Evolutionary conservation across 164 flowering plant genomes (phyloP).

Genomic region (Litsea cubeba): DNA sequence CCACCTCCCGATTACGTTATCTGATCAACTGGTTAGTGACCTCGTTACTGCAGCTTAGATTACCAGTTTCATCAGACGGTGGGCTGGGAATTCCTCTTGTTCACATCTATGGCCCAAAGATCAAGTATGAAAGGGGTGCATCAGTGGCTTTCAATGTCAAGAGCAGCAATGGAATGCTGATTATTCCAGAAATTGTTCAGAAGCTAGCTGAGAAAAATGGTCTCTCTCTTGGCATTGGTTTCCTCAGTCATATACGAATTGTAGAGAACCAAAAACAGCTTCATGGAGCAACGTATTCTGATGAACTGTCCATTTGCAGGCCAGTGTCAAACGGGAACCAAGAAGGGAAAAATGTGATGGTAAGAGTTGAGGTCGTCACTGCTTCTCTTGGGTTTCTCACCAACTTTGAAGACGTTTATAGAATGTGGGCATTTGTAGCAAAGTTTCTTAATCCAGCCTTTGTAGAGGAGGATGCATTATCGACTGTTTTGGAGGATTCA

Average conservation of each 20-base stretch:
- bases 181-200: constrained; percentile 59
- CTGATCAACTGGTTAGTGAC: constrained; percentile 79
- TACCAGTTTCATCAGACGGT: constrained; percentile 32
- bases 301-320: constrained; percentile 29
- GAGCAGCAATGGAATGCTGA: constrained; percentile 40
- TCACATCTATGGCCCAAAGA: constrained; percentile 74
- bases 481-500: constrained; percentile 43
- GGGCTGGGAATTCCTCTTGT: constrained; percentile 35
- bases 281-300: constrained; percentile 18
- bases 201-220: constrained; percentile 62
- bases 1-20: constrained; percentile 52
- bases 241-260: constrained; percentile 45
- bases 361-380: constrained; percentile 58
- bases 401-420: constrained; percentile 61
- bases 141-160: constrained; percentile 69
- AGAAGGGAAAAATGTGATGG: constrained; percentile 30
- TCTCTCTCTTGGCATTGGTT: constrained; percentile 52
- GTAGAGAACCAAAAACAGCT: constrained; percentile 29
- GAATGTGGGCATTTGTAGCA: constrained; percentile 60
- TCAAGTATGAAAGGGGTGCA: constrained; percentile 61
- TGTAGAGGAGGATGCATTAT: constrained; percentile 31
- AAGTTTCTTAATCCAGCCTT: constrained; percentile 61
- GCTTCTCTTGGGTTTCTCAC: constrained; percentile 63
- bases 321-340: constrained; percentile 29
- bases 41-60: constrained; percentile 54